phyloP scores from a whole-genome alignment of 306 rosid species.

The Acacia melanoxylon region DNA sequence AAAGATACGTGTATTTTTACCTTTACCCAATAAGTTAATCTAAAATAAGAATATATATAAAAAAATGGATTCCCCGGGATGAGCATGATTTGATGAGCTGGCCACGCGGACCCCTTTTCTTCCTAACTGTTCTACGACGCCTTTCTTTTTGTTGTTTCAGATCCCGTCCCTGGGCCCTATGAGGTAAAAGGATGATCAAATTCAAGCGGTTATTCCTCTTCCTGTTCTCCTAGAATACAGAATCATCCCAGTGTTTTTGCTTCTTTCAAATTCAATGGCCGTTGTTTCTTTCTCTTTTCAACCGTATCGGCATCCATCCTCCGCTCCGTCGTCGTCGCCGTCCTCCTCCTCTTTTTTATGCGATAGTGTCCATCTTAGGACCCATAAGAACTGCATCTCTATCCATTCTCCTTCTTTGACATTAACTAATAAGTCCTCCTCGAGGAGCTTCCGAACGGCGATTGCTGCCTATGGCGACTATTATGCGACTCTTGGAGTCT shows the following conservation, averaged over 20 bases:
- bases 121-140: not conserved
- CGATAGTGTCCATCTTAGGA: slow-evolving; percentile 44
- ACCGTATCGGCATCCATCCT: slow-evolving; percentile 45
- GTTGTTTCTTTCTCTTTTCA: slow-evolving; percentile 48
- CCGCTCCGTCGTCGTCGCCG: slow-evolving; percentile 3
- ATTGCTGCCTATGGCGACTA: slow-evolving; percentile 79
- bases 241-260: not conserved
- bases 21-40: no score
- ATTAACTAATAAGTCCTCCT: slow-evolving; percentile 29
- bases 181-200: slow-evolving; percentile 28
- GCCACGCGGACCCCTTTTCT: not conserved
- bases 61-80: no score
- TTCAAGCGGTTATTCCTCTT: not conserved
- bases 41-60: no score
- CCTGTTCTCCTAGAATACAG: slow-evolving; percentile 20
- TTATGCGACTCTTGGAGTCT: slow-evolving; percentile 81
- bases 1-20: no score
- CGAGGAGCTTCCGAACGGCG: slow-evolving; percentile 52
- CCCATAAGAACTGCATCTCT: slow-evolving; percentile 48
- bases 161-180: not conserved
- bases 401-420: slow-evolving; percentile 33
- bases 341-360: slow-evolving; percentile 32
- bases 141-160: not conserved
- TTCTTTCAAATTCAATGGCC: slow-evolving; percentile 55
- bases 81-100: no score